Evolutionary conservation across 257 asterid genomes (phyloP), one percentile per base, ranked within the genome.

Genomic region (Parsonsia alboflavescens): DNA sequence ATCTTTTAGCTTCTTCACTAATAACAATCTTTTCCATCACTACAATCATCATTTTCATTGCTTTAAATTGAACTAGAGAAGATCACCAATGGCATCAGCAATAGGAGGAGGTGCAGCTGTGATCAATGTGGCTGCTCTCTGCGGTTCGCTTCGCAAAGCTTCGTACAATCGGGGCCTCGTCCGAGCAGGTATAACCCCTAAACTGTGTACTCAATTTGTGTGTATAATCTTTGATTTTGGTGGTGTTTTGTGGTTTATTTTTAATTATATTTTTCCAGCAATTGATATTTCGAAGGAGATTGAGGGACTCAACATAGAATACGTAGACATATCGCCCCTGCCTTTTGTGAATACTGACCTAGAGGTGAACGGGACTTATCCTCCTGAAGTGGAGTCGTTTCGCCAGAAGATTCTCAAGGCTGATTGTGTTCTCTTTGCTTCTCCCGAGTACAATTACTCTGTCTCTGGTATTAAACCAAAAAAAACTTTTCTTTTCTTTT

Each of bases 371-470:
- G 98, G 93, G 19, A 86, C 89, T 3, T 91, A 57, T 77, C 98
- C 97, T 0, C 82, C 86, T 0, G 95, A n/a, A 2, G 97, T 93
- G 3, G 97, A 93, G 86, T 86, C 86, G 41, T 93, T 93, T 68
- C 85, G 98, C 70, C 80, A 84, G 80, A 90, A 93, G 91, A 91
- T 93, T 77, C 81, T 73, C 54, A 85, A 87, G 46, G 97, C 97
- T 49, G 97, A 93, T 68, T 77, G 93, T 78, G 17, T 84, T 10
- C 88, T 91, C 52, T 93, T 93, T 66, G 97, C 97, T 44, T 90
- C 98, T 5, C 98, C 97, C 0, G 98, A 93, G 87, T 91, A 90
- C 80, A 93, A 91, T 80, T 93, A 90, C 81, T 91, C 98, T 5
- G 78, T 91, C 39, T 73, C 96, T 15, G 98, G 96, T 93, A 89